Conservation (phyloP, 139 green algal species). For the Trebouxia sp. region DNA sequence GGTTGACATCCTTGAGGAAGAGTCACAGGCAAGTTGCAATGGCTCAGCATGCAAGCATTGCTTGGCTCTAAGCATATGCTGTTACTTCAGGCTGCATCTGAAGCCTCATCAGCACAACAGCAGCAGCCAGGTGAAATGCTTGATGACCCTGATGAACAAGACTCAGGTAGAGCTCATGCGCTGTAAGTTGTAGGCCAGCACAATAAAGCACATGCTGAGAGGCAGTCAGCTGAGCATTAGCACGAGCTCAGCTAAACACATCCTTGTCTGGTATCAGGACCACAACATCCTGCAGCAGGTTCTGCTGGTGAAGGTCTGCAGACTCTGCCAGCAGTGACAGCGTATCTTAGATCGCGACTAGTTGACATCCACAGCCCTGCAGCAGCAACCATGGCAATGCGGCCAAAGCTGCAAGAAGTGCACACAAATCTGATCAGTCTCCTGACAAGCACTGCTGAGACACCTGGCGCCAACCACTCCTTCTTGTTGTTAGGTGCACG, state of each 20-base stretch:
- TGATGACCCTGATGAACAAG: neutral
- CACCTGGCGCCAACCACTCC: conserved; percentile 36
- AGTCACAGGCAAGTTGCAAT: neutral
- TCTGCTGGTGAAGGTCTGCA: neutral
- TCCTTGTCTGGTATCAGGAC: neutral
- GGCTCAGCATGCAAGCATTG: too few species aligned
- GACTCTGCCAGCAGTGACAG: neutral
- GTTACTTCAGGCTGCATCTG: too few species aligned
- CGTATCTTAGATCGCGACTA: conserved; percentile 2
- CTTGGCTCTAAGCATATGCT: too few species aligned
- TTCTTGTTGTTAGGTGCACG: conserved; percentile 51
- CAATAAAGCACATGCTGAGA: neutral
- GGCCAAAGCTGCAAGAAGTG: conserved; percentile 33
- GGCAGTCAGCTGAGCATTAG: neutral
- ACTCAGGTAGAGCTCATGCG: neutral
- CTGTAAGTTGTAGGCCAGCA: neutral
- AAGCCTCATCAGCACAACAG: neutral
- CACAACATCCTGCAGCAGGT: neutral
- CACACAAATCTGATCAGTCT: conserved; percentile 26
- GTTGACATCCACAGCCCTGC: conserved; percentile 21
- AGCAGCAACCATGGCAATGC: conserved; percentile 36
- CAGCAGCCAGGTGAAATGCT: neutral
- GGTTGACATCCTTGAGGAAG: neutral
- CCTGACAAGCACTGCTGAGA: conserved; percentile 41
- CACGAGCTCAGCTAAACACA: neutral